Percentiles rank a stretch among this genome's conserved stretches.
Conservation (phyloP, 352 stramenopile genomes). For the Plasmopara muralis region DNA sequence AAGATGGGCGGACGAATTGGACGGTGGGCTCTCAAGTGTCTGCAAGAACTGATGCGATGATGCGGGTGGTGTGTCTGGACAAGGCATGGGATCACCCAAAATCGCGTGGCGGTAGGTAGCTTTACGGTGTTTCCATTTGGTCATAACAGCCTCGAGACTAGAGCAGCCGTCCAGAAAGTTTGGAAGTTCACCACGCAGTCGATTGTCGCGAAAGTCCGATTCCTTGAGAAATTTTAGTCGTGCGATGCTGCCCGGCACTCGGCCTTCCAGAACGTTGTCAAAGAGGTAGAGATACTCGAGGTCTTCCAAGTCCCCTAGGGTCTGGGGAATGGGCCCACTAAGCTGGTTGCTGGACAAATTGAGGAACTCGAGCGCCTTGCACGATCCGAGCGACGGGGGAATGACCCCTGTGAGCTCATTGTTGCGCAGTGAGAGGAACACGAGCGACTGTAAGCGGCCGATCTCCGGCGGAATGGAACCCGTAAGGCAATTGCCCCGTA, state of each 20-base stretch:
- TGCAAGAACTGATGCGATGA: conserved; percentile 52
- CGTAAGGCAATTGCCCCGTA: conserved; percentile 73
- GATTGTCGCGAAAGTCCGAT: conserved; percentile 75
- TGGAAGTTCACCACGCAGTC: conserved; percentile 59
- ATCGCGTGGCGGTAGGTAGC: conserved; percentile 68
- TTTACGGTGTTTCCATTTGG: conserved; percentile 81
- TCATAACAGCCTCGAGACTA: conserved; percentile 71
- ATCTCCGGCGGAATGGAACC: conserved; percentile 57
- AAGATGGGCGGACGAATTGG: conserved; percentile 53
- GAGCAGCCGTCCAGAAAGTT: conserved; percentile 79
- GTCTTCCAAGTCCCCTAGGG: conserved; percentile 62
- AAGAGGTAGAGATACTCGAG: conserved; percentile 85
- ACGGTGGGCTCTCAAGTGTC: conserved; percentile 39
- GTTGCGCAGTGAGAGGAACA: conserved; percentile 82
- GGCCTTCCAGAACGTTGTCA: conserved; percentile 70
- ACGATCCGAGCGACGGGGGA: conserved; percentile 57
- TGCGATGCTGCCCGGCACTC: conserved; percentile 56
- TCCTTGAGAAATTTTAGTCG: conserved; percentile 76
- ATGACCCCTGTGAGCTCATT: conserved; percentile 70
- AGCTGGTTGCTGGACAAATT: conserved; percentile 82
- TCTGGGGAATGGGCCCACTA: conserved; percentile 57
- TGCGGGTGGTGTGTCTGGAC: conserved; percentile 23
- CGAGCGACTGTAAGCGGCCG: conserved; percentile 54
- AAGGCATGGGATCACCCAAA: conserved; percentile 58
- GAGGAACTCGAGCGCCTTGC: conserved; percentile 77